A percentile compares a stretch with the other conserved stretches of the same genome.
These are phyloP conservation scores for Baudoinia panamericana DNA, from an alignment of 495 filamentous ascomycete genomes.

Conservation along the genomic window DNA sequence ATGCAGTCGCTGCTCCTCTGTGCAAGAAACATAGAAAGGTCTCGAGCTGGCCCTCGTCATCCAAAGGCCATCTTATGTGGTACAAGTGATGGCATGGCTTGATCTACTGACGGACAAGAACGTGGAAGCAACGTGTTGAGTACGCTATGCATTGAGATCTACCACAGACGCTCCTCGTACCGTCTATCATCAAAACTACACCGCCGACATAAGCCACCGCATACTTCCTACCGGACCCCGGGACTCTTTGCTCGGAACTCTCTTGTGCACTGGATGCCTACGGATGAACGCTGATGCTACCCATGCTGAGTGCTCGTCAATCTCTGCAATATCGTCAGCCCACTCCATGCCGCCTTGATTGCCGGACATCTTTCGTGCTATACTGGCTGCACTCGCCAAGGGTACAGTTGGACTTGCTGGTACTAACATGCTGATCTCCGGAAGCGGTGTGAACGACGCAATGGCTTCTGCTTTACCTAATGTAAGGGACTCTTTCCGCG, in stretches of 20 bases:
- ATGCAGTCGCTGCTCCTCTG: too few species aligned
- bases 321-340: slow-evolving; percentile 12
- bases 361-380: neutral
- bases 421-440: slow-evolving; percentile 4
- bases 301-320: slow-evolving; percentile 5
- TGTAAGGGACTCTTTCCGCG: slow-evolving; percentile 7
- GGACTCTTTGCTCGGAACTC: neutral
- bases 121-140: too few species aligned
- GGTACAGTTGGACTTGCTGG: neutral
- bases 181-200: too few species aligned
- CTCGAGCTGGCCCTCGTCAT: too few species aligned
- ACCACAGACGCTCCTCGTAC: too few species aligned
- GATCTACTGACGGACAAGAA: too few species aligned
- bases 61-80: too few species aligned
- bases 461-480: neutral
- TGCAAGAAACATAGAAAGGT: too few species aligned
- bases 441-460: neutral
- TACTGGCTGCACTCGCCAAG: neutral
- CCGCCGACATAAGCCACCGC: slow-evolving; percentile 8
- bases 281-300: neutral
- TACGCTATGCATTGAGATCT: too few species aligned
- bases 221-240: slow-evolving; percentile 6
- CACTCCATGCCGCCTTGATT: slow-evolving; percentile 11
- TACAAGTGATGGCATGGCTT: too few species aligned
- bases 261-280: neutral